These are phyloP conservation scores for Ceratobasidium sp. DNA, from an alignment of 1,284 basidiomycete species.

Conservation along the genomic window DNA sequence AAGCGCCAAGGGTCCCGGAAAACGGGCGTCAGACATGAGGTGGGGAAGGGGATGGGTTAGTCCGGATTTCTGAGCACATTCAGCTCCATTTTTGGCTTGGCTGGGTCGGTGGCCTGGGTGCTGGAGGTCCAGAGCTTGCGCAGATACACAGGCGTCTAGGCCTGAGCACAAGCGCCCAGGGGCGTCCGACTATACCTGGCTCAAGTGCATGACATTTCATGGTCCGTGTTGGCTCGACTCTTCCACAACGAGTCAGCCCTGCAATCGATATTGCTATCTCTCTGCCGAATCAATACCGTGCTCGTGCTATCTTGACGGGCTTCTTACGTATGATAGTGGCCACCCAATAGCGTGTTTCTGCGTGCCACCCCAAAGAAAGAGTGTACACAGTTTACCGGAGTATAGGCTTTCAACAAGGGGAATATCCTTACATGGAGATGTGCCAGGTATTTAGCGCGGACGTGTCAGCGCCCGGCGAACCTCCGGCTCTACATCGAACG, in stretches of 20 bases:
- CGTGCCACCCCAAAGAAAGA: neutral
- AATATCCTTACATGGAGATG: neutral
- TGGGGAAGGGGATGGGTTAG: too few relatives aligned
- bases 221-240: neutral
- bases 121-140: too few relatives aligned
- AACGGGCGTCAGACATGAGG: too few relatives aligned
- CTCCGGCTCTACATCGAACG: neutral
- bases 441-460: neutral
- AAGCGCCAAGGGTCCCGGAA: neutral
- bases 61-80: too few relatives aligned
- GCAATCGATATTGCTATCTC: neutral
- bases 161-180: too few relatives aligned
- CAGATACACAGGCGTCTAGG: too few relatives aligned
- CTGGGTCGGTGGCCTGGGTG: too few relatives aligned
- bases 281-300: conserved; percentile 2
- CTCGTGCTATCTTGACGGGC: neutral
- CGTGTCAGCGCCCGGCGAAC: too few relatives aligned
- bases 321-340: neutral
- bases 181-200: too few relatives aligned
- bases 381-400: neutral
- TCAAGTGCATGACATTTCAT: too few relatives aligned
- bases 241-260: too few relatives aligned
- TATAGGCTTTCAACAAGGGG: neutral
- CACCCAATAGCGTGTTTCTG: neutral
- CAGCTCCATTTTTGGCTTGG: too few relatives aligned